A percentile compares a stretch with the other conserved stretches of the same genome.
phyloP scores from a whole-genome alignment of 345 rosid genomes.

The Camelina neglecta region DNA sequence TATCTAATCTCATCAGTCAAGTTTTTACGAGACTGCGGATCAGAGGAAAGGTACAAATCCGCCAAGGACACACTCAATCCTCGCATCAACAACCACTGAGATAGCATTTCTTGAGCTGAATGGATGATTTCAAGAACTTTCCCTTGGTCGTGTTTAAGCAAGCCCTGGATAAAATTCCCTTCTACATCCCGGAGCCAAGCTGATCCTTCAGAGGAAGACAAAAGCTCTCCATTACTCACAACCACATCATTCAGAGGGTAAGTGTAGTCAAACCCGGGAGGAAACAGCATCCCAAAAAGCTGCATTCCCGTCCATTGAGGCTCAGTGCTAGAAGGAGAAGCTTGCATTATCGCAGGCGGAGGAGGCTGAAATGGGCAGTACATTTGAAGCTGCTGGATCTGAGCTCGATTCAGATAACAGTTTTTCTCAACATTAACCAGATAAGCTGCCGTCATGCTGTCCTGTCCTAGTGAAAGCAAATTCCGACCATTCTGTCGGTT shows the following conservation, averaged over 20 bases:
- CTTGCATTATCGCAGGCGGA: constrained; percentile 56
- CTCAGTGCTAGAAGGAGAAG: constrained; percentile 46
- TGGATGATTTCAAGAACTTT: constrained; percentile 66
- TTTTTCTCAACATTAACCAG: constrained; percentile 67
- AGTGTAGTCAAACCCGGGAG: constrained; percentile 61
- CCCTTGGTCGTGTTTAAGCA: constrained; percentile 52
- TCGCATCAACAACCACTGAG: constrained; percentile 80
- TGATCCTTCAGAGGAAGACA: constrained; percentile 67
- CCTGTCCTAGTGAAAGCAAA: constrained; percentile 78
- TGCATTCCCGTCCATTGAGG: constrained; percentile 88
- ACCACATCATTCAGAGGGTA: constrained; percentile 52
- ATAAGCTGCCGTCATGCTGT: constrained; percentile 79
- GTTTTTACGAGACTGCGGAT: constrained; percentile 53
- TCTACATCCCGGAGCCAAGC: constrained; percentile 76
- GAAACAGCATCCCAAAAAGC: constrained; percentile 78
- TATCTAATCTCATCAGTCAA: constrained; percentile 67
- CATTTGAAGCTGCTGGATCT: constrained; percentile 90
- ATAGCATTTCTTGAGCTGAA: constrained; percentile 79
- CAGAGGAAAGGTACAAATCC: constrained; percentile 73
- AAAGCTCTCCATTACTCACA: constrained; percentile 66
- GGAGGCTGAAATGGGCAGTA: constrained; percentile 53
- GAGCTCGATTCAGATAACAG: constrained; percentile 48
- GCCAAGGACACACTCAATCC: constrained; percentile 84
- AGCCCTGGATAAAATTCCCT: constrained; percentile 72
- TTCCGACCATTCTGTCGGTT: constrained; percentile 82